Conservation (phyloP, 2,329 filamentous ascomycete species). For the Orbilia blumenaviensis region DNA sequence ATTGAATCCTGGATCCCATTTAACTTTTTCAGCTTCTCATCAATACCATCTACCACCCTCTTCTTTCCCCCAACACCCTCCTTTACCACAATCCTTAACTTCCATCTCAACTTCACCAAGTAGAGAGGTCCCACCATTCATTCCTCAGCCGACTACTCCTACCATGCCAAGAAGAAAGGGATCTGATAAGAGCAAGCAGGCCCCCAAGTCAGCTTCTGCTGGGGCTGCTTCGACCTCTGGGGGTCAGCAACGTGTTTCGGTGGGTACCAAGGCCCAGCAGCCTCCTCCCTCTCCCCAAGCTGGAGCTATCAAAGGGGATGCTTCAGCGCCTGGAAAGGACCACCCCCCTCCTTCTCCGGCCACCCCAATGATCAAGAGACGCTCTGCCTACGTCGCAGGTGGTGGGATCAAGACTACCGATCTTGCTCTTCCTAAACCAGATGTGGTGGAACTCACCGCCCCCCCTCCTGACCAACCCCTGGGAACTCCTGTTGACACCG, state of each 20-base stretch:
- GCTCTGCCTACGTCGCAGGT: conserved; percentile 46
- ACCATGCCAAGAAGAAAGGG: conserved; percentile 31
- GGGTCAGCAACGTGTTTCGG: conserved; percentile 23
- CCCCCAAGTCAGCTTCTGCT: conserved; percentile 18
- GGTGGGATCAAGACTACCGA: conserved; percentile 50
- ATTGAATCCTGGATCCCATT: conserved; percentile 19
- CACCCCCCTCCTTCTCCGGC: conserved; percentile 37
- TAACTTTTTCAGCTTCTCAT: not conserved
- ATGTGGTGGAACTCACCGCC: conserved; percentile 29
- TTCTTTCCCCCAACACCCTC: not conserved
- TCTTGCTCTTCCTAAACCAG: conserved; percentile 47
- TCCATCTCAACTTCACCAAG: conserved; percentile 24
- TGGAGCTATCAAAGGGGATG: conserved; percentile 26
- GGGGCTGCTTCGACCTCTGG: not conserved
- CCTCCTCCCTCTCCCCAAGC: conserved; percentile 35
- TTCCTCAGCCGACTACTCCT: conserved; percentile 39
- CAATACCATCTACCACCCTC: conserved; percentile 7
- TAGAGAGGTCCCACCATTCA: conserved; percentile 23
- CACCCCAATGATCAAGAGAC: conserved; percentile 44
- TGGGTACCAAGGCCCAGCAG: conserved; percentile 28
- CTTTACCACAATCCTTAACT: not conserved
- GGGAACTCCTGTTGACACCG: conserved; percentile 28
- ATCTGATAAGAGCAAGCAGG: conserved; percentile 34
- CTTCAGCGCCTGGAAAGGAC: conserved; percentile 7
- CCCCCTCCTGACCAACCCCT: conserved; percentile 22